Evolutionary conservation across 345 rosid genomes (phyloP).

Genomic region (Aethionema arabicum): DNA sequence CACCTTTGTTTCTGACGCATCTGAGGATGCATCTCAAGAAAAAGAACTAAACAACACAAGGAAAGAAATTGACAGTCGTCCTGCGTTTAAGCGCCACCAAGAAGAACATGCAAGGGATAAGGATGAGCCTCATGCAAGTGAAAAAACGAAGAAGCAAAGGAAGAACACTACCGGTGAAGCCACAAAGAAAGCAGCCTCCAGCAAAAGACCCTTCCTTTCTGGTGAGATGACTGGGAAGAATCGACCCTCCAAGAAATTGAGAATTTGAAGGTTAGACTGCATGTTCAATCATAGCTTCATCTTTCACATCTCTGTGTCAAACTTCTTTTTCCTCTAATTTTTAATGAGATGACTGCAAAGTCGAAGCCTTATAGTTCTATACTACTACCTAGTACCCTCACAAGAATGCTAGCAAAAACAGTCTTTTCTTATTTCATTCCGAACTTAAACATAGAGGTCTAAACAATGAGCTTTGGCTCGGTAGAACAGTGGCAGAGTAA

Average conservation of each 20-base stretch:
- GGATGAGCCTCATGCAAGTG: constrained; percentile 29
- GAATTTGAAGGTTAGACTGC: constrained; percentile 34
- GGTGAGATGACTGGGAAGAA: constrained; percentile 45
- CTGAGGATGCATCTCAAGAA: constrained; percentile 43
- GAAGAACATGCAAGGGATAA: constrained; percentile 36
- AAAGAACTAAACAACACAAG: constrained; percentile 48
- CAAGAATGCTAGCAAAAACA: constrained; percentile 9
- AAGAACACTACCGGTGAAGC: constrained; percentile 35
- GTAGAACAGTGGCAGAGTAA: too few species aligned
- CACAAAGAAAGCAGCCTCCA: constrained; percentile 33
- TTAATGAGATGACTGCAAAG: constrained; percentile 7
- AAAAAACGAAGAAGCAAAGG: constrained; percentile 32
- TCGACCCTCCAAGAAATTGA: constrained; percentile 42
- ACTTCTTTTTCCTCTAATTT: background rate
- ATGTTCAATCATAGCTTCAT: constrained; percentile 1
- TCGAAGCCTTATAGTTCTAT: constrained; percentile 14
- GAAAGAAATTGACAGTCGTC: constrained; percentile 48
- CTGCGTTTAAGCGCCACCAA: constrained; percentile 39
- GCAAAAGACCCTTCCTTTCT: constrained; percentile 47
- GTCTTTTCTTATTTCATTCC: constrained; percentile 8
- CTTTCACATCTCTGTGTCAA: constrained; percentile 4
- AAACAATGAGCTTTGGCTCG: constrained; percentile 1
- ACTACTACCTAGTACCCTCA: constrained; percentile 6
- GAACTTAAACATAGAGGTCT: constrained; percentile 15
- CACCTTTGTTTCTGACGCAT: constrained; percentile 44